A percentile compares a stretch with the other conserved stretches of the same genome.
Conservation (phyloP, 768 basidiomycete genomes). For the Serendipita indica region DNA sequence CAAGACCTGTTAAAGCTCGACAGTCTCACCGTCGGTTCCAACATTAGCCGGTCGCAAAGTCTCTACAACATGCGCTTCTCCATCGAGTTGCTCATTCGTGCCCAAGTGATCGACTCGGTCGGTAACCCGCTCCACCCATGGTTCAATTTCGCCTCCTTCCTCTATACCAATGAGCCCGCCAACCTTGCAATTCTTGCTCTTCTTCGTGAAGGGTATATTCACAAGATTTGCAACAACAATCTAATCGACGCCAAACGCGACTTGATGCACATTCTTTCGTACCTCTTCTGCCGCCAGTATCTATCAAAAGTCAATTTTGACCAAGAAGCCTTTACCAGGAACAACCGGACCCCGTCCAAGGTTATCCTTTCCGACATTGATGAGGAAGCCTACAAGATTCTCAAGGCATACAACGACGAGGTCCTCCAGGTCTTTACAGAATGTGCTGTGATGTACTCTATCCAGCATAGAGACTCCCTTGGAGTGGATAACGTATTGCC, state of each 20-base stretch:
- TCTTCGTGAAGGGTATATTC: conserved; percentile 42
- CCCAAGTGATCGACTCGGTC: conserved; percentile 34
- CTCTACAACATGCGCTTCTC: conserved; percentile 54
- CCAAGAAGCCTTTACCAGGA: conserved; percentile 24
- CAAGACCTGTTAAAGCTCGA: conserved; percentile 41
- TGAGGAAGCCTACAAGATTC: conserved; percentile 26
- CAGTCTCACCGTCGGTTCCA: conserved; percentile 41
- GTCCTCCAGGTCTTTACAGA: conserved; percentile 39
- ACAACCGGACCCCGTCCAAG: conserved; percentile 37
- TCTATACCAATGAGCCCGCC: conserved; percentile 46
- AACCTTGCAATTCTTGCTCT: conserved; percentile 51
- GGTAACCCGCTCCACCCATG: conserved; percentile 47
- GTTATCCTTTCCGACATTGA: conserved; percentile 41
- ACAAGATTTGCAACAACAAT: conserved; percentile 36
- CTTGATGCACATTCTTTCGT: conserved; percentile 42
- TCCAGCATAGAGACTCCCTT: conserved; percentile 25
- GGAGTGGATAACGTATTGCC: conserved; percentile 36
- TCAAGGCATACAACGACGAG: conserved; percentile 34
- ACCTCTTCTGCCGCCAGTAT: conserved; percentile 49
- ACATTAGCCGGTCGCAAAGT: conserved; percentile 40
- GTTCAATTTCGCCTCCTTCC: conserved; percentile 28
- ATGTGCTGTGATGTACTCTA: conserved; percentile 38
- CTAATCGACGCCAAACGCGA: conserved; percentile 31
- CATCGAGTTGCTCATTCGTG: conserved; percentile 52
- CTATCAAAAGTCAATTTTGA: conserved; percentile 31